A percentile compares a stretch with the other conserved stretches of the same genome.
Conservation (phyloP, 345 rosid species). For the Euphorbia tirucalli region DNA sequence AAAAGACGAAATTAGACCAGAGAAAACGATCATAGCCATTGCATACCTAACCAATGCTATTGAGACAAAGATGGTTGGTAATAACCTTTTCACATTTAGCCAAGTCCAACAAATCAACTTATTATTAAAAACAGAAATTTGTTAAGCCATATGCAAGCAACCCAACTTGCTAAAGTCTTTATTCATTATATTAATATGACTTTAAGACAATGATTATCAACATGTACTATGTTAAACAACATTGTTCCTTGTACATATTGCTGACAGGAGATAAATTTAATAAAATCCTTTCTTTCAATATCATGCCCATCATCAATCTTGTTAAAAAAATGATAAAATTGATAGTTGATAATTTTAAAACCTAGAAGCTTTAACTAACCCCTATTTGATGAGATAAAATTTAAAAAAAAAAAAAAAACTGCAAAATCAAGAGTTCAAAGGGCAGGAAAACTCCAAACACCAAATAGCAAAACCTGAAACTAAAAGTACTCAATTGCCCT, state of each 20-base stretch:
- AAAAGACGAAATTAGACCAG: not conserved
- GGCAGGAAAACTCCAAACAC: not conserved
- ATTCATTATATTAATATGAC: not conserved
- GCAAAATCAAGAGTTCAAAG: not conserved
- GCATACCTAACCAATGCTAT: slow-evolving; percentile 1
- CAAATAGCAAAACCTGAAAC: too few relatives aligned
- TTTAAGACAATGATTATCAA: too few relatives aligned
- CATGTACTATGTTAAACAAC: too few relatives aligned
- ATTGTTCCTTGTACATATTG: not conserved
- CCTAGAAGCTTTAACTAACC: slow-evolving; percentile 1
- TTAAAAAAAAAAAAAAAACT: not conserved
- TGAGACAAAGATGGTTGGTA: not conserved
- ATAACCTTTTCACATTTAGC: not conserved
- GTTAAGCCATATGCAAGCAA: not conserved
- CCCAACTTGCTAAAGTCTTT: not conserved
- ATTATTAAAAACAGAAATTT: not conserved
- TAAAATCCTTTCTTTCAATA: not conserved
- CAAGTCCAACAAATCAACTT: not conserved
- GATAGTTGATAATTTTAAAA: slow-evolving; percentile 7
- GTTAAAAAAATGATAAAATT: not conserved
- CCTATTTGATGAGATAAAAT: not conserved
- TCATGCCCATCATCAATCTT: not conserved
- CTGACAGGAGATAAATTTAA: not conserved
- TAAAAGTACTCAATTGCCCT: not conserved
- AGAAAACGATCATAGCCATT: not conserved